Evolutionary conservation across 2,329 filamentous ascomycete species (phyloP).

Genomic region (Neonectria ditissima): DNA sequence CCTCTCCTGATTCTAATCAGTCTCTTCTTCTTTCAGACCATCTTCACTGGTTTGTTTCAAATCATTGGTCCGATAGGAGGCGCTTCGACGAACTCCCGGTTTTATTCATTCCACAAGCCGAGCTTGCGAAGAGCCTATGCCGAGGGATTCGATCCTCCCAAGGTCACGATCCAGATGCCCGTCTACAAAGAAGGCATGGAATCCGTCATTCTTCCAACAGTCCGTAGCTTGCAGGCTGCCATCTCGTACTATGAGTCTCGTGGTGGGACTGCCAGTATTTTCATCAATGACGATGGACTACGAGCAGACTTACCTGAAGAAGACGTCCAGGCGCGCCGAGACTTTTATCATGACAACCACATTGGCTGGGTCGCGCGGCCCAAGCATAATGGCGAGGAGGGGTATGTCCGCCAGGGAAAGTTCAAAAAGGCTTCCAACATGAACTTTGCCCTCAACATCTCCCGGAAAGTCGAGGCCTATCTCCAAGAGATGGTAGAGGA

Average conservation of each 20-base stretch:
- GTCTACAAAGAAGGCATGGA: slow-evolving; percentile 19
- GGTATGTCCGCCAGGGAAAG: slow-evolving; percentile 11
- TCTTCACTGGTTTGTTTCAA: slow-evolving; percentile 55
- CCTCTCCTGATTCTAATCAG: slow-evolving; percentile 51
- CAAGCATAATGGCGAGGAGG: slow-evolving; percentile 53
- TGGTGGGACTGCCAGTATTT: slow-evolving; percentile 11
- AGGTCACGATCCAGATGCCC: slow-evolving; percentile 20
- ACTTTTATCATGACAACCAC: slow-evolving; percentile 24
- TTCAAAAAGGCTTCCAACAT: slow-evolving; percentile 24
- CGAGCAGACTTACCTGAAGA: slow-evolving; percentile 13
- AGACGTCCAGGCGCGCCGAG: slow-evolving; percentile 10
- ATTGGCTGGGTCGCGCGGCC: slow-evolving; percentile 48
- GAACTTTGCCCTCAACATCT: slow-evolving; percentile 24
- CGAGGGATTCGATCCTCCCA: slow-evolving; percentile 46
- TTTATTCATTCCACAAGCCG: slow-evolving; percentile 56
- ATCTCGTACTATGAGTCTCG: slow-evolving; percentile 22
- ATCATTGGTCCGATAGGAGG: slow-evolving; percentile 62
- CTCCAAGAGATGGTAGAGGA: slow-evolving; percentile 53
- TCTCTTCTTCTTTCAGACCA: slow-evolving; percentile 59
- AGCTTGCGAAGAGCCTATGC: slow-evolving; percentile 49
- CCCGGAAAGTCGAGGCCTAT: slow-evolving; percentile 46
- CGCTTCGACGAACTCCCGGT: slow-evolving; percentile 57
- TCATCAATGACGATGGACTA: slow-evolving; percentile 20
- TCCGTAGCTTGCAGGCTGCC: slow-evolving; percentile 17
- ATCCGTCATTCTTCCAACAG: slow-evolving; percentile 10